Percentiles rank a stretch among this genome's conserved stretches.
Conservation (phyloP, 371 early-diverging fungal genomes). For the Circinella minor region DNA sequence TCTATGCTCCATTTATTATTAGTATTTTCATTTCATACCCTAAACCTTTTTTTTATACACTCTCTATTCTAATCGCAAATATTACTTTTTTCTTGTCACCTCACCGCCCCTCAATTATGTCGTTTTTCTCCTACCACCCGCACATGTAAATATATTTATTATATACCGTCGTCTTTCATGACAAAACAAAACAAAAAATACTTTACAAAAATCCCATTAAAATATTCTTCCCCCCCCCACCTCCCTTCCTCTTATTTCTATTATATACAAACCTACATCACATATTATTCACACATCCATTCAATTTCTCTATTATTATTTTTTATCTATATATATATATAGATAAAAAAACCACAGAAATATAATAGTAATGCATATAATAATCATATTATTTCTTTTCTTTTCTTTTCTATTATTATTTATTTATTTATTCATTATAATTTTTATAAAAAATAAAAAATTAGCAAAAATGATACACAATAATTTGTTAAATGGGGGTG, state of each 20-base stretch:
- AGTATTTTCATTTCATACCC: background rate
- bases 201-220: too few relatives aligned
- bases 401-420: background rate
- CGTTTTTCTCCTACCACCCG: background rate
- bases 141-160: slow-evolving; percentile 15
- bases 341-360: background rate
- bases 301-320: too few relatives aligned
- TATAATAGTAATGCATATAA: slow-evolving; percentile 12
- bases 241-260: too few relatives aligned
- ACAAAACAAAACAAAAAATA: too few relatives aligned
- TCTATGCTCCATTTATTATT: background rate
- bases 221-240: too few relatives aligned
- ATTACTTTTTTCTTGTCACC: background rate
- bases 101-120: background rate
- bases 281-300: too few relatives aligned
- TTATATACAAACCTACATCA: background rate
- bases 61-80: slow-evolving; percentile 1
- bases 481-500: too few relatives aligned
- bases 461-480: too few relatives aligned
- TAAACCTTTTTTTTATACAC: background rate
- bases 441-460: too few relatives aligned
- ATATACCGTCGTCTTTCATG: too few relatives aligned
- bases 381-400: background rate
- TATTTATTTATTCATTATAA: background rate
- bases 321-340: too few relatives aligned